Percentiles rank a stretch among this genome's conserved stretches.
phyloP scores from a whole-genome alignment of 2,329 filamentous ascomycete species.

The Aspergillus bombycis region DNA sequence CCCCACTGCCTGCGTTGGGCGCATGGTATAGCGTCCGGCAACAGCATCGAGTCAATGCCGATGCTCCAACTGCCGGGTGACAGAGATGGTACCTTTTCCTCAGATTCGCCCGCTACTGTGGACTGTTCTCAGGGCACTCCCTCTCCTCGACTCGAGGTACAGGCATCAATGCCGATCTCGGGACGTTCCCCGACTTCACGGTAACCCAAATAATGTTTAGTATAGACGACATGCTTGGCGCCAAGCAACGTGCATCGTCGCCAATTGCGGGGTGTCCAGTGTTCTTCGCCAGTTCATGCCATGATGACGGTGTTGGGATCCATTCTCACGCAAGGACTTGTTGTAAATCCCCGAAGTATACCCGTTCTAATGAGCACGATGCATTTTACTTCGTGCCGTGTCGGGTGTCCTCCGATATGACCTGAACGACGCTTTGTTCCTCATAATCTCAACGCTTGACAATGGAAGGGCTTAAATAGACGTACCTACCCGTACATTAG shows the following conservation, averaged over 20 bases:
- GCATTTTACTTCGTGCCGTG: not conserved
- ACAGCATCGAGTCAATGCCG: not conserved
- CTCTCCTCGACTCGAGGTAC: not conserved
- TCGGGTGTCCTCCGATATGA: not conserved
- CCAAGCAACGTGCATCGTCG: not conserved
- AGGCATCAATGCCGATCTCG: not conserved
- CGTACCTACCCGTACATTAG: not conserved
- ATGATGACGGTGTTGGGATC: not conserved
- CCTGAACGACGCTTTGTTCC: not conserved
- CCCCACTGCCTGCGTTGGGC: not conserved
- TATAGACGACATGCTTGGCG: not conserved
- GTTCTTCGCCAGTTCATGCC: not conserved
- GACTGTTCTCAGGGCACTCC: not conserved
- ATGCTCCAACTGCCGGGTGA: not conserved
- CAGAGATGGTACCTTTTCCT: not conserved
- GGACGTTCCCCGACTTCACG: not conserved
- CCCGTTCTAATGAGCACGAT: not conserved
- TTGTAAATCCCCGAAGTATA: not conserved
- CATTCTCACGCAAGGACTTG: not conserved
- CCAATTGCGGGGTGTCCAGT: not conserved
- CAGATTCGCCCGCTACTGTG: not conserved
- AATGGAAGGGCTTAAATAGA: not conserved
- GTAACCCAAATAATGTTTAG: not conserved
- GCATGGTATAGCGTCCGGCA: not conserved
- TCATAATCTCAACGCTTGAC: not conserved